phyloP scores from a whole-genome alignment of 2,329 filamentous ascomycete species.

The Oidium heveae region DNA sequence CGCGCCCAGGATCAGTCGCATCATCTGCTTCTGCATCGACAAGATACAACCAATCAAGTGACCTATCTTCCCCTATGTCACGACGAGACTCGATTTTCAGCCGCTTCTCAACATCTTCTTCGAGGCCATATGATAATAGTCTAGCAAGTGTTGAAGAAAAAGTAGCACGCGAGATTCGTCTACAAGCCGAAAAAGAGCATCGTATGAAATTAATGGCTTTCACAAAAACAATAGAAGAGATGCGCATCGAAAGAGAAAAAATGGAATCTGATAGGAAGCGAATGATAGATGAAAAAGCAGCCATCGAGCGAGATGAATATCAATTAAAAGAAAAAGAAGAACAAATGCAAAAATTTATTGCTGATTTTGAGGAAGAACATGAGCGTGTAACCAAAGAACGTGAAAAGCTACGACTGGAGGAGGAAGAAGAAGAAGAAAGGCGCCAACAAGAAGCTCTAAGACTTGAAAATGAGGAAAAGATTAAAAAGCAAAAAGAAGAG shows the following conservation, averaged over 20 bases:
- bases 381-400: neutral
- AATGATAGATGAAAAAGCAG: neutral
- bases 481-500: neutral
- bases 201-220: neutral
- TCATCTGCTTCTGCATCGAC: neutral
- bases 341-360: slow-evolving; percentile 1
- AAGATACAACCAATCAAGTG: neutral
- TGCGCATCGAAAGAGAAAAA: neutral
- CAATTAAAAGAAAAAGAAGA: slow-evolving; percentile 1
- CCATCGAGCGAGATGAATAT: neutral
- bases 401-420: neutral
- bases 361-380: neutral
- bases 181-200: neutral
- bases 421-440: neutral
- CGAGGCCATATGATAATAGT: neutral
- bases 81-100: neutral
- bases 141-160: neutral
- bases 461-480: neutral
- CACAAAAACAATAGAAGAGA: neutral
- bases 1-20: neutral
- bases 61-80: neutral
- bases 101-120: neutral
- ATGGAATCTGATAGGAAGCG: neutral
- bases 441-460: neutral
- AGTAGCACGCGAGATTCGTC: neutral